Evolutionary conservation across 345 rosid species (phyloP).

Genomic region (Mercurialis annua): DNA sequence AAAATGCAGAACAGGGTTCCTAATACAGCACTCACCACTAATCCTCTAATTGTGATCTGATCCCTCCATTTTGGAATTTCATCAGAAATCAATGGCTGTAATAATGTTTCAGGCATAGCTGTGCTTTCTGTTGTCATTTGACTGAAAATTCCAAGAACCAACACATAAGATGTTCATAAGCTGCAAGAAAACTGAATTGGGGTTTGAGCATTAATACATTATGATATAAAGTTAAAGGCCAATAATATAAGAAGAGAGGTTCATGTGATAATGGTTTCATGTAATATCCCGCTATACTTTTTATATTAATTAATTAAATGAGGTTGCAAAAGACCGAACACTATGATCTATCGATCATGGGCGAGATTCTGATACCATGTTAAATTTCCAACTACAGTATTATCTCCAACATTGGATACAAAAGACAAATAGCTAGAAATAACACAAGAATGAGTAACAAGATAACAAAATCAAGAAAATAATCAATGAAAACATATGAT

Average conservation of each 20-base stretch:
- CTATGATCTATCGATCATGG: too few species aligned
- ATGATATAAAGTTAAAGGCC: background rate
- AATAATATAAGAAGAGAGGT: too few species aligned
- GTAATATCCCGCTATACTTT: too few species aligned
- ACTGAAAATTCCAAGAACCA: background rate
- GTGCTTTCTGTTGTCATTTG: slow-evolving; percentile 1
- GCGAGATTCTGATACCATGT: too few species aligned
- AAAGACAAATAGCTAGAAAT: too few species aligned
- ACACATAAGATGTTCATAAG: background rate
- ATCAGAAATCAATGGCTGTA: background rate
- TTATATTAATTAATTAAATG: too few species aligned
- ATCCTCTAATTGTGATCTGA: slow-evolving; percentile 11
- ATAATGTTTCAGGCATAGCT: background rate
- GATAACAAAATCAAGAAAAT: background rate
- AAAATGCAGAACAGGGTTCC: slow-evolving; percentile 6
- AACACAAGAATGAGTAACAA: too few species aligned
- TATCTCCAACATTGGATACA: too few species aligned
- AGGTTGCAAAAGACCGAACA: too few species aligned
- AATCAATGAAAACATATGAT: background rate
- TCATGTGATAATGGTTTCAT: too few species aligned
- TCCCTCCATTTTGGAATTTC: background rate
- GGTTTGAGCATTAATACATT: background rate
- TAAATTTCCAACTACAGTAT: too few species aligned
- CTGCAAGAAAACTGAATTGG: background rate
- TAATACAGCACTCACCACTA: slow-evolving; percentile 5